These are phyloP conservation scores for Auricularia sp. DNA, from an alignment of 768 basidiomycete species.

Conservation along the genomic window DNA sequence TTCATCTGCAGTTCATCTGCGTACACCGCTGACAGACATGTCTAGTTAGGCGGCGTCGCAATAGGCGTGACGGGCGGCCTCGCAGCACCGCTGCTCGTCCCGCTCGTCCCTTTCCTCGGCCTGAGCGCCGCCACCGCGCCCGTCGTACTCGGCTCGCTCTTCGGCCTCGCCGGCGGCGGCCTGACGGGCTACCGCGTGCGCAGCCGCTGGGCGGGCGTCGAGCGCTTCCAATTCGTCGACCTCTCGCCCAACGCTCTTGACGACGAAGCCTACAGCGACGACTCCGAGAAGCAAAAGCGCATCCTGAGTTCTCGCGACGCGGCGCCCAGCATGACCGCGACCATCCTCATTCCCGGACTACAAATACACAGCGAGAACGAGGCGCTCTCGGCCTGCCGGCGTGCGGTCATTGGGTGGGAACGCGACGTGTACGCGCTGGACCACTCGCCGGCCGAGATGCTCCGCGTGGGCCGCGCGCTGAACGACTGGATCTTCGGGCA, in stretches of 20 bases:
- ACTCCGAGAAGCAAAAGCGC: neutral
- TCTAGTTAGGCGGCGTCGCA: slow-evolving; percentile 24
- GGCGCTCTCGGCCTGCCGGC: no score
- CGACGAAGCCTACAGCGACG: neutral
- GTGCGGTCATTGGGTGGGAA: no score
- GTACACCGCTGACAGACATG: neutral
- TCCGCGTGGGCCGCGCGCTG: slow-evolving; percentile 20
- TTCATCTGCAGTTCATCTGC: neutral
- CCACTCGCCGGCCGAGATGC: slow-evolving; percentile 17
- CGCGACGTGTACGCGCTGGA: slow-evolving; percentile 29
- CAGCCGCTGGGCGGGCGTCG: slow-evolving; percentile 29
- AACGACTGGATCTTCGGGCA: slow-evolving; percentile 21
- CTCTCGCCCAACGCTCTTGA: slow-evolving; percentile 13
- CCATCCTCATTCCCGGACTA: slow-evolving; percentile 33
- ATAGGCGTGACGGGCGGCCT: slow-evolving; percentile 31
- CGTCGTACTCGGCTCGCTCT: slow-evolving; percentile 27
- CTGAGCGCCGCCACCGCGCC: slow-evolving; percentile 26
- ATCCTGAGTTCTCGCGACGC: no score
- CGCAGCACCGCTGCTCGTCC: slow-evolving; percentile 30
- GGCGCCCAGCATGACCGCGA: slow-evolving; percentile 10
- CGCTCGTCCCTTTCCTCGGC: slow-evolving; percentile 12
- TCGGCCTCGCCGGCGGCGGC: slow-evolving; percentile 31
- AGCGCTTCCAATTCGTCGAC: slow-evolving; percentile 30
- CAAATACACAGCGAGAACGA: slow-evolving; percentile 13
- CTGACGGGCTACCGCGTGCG: slow-evolving; percentile 27